Base-by-base conservation (phyloP, 2,329 filamentous ascomycete species). In the Aspergillus calidoustus region DNA sequence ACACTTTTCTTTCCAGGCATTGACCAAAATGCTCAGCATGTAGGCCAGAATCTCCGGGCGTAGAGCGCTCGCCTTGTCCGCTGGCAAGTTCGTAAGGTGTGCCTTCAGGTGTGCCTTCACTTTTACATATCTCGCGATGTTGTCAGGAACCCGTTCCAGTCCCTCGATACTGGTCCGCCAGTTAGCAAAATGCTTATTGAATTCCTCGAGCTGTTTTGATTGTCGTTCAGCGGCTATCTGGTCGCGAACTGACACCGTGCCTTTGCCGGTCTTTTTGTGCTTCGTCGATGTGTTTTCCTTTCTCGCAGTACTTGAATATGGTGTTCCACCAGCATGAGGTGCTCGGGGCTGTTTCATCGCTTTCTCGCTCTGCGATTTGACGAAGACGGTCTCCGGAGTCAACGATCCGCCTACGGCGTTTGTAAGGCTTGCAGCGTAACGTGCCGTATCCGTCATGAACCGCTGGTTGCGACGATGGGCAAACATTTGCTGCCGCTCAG, bases 381-480 rank as follows among this genome's bases (percentile, higher is more conserved):
- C 47, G 38, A 61, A 54, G 3, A 65, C 53, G 1, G 31, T 38
- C 48, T 65, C 61, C 7, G 58, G 59, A 15, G 57, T 22, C 4
- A 65, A 28, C 1, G 43, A 50, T 0, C 60, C 60, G 9, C 63
- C 63, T 9, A 49, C 44, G 1, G 60, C 38, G 49, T 65, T 89
- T 0, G 88, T 90, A 51, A 92, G 79, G 73, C 88, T 91, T 13
- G 87, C 88, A 1, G 90, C 88, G 71, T 92, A 93, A 1, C 82
- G 80, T 30, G 83, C 82, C 75, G 90, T 90, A 61, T 91, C 87
- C 1, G 84, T 83, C 84, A 91, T 89, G 69, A 86, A 87, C 55
- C 80, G 81, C 68, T 92, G 89, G 49, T 89, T 87, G 76, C 66
- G 77, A 69, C 68, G 71, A 78, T 15, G 61, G 51, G 43, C 34